Evolutionary conservation across 2,329 filamentous ascomycete species (phyloP).

Genomic region (Blastomyces emzantsi): DNA sequence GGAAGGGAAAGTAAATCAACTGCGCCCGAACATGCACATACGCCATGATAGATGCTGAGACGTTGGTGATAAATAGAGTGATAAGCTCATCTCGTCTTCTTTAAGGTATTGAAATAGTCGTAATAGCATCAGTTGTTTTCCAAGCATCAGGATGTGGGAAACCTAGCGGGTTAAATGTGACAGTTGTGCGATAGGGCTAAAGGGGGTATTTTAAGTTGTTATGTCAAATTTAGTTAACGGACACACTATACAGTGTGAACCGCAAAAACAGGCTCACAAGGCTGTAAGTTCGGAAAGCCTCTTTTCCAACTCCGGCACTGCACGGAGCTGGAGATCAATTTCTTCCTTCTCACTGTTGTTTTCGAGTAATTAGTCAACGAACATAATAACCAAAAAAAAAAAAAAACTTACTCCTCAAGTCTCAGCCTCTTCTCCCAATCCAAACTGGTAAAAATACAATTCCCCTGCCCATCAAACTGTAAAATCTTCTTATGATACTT

Average conservation of each 20-base stretch:
- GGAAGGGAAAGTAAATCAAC: background rate
- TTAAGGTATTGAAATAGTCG: background rate
- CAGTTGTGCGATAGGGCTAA: background rate
- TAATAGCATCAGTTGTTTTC: background rate
- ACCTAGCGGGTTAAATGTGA: background rate
- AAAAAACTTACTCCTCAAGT: conserved; percentile 63
- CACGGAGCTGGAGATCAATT: conserved; percentile 71
- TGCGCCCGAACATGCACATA: background rate
- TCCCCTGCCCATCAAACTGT: conserved; percentile 92
- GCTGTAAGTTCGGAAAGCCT: conserved; percentile 69
- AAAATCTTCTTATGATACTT: conserved; percentile 91
- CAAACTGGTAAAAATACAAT: conserved; percentile 79
- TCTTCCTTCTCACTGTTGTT: conserved; percentile 71
- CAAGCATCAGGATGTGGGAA: background rate
- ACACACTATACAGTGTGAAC: background rate
- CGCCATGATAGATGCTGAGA: background rate
- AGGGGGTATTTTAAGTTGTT: background rate
- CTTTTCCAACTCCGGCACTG: conserved; percentile 80
- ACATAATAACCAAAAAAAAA: background rate
- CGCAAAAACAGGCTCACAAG: conserved; percentile 13
- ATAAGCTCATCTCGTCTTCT: background rate
- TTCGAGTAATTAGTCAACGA: conserved; percentile 14
- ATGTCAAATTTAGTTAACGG: background rate
- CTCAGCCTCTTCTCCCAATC: conserved; percentile 78
- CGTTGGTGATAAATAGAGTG: background rate